Conservation (phyloP, 257 asterid genomes). For the Leptodermis oblonga region DNA sequence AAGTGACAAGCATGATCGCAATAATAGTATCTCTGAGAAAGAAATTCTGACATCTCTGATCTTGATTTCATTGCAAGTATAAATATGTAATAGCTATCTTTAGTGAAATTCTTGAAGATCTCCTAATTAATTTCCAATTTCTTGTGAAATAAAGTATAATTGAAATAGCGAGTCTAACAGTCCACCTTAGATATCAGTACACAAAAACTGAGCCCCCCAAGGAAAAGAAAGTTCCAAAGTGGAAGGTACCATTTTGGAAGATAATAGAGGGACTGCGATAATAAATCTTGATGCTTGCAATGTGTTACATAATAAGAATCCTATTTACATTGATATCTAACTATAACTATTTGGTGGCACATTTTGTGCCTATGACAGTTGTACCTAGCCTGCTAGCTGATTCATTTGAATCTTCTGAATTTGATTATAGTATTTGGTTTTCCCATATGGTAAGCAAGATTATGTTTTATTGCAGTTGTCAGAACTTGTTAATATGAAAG, state of each 20-base stretch:
- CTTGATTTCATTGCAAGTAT: not conserved
- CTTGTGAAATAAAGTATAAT: not conserved
- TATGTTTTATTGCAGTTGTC: constrained; percentile 59
- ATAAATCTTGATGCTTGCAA: not conserved
- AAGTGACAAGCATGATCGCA: not conserved
- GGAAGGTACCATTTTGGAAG: too few species aligned
- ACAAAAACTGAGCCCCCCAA: not conserved
- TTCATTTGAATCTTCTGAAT: too few species aligned
- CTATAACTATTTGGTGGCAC: not conserved
- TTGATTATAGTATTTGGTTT: not conserved
- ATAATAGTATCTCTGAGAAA: not conserved
- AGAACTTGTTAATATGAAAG: constrained; percentile 93
- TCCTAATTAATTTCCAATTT: not conserved
- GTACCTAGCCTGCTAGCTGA: not conserved
- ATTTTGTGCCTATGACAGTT: not conserved
- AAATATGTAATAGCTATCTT: not conserved
- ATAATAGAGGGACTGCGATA: not conserved
- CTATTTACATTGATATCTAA: not conserved
- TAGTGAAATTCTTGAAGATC: not conserved
- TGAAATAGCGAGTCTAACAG: too few species aligned
- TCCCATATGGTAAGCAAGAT: not conserved
- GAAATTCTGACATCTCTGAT: not conserved
- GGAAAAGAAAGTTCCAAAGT: not conserved
- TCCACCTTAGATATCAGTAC: not conserved
- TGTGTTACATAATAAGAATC: not conserved